A percentile compares a stretch with the other conserved stretches of the same genome.
phyloP scores from a whole-genome alignment of 2,329 filamentous ascomycete genomes.

The Fusarium sp. region DNA sequence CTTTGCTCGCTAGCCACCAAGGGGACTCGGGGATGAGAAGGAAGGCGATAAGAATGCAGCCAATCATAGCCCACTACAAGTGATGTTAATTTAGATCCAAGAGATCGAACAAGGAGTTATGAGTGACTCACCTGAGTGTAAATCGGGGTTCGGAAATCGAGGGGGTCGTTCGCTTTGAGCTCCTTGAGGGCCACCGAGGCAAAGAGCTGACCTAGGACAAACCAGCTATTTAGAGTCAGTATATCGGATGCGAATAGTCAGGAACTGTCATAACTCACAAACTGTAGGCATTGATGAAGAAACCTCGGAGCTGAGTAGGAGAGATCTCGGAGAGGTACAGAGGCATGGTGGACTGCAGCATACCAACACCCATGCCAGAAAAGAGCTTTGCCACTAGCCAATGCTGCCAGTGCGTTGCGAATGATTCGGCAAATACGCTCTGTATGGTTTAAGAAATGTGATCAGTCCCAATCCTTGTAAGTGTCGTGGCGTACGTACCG shows the following conservation, averaged over 20 bases:
- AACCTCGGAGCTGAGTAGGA: background rate
- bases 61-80: background rate
- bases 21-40: background rate
- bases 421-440: background rate
- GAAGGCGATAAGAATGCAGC: background rate
- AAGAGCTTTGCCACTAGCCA: background rate
- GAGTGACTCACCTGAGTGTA: background rate
- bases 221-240: background rate
- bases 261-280: background rate
- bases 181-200: background rate
- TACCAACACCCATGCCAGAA: background rate
- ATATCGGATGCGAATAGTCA: accelerated
- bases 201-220: background rate
- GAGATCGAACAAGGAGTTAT: background rate
- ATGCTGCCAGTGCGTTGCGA: background rate
- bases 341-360: background rate
- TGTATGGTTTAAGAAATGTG: accelerated
- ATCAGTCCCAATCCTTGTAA: background rate
- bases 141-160: background rate
- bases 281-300: background rate
- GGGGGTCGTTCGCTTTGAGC: background rate
- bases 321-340: background rate
- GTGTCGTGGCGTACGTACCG: background rate
- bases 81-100: accelerated
- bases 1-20: background rate